Base-by-base conservation (phyloP, 1,139 yeast species). In the Blastobotrys indianensis region DNA sequence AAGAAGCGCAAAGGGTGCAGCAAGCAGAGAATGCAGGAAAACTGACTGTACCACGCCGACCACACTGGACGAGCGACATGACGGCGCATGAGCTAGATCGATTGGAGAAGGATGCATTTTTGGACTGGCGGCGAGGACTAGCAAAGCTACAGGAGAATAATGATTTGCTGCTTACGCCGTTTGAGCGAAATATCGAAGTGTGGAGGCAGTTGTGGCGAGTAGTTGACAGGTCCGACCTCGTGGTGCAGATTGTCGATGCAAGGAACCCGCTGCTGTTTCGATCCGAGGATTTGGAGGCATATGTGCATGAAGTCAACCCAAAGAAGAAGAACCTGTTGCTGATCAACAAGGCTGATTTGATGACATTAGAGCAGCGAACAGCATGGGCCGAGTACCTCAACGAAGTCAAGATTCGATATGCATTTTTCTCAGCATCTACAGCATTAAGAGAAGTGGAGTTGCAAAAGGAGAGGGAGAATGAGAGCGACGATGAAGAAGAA, bases 141-240 rank as follows among this genome's bases (percentile, higher is more conserved):
- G 98, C 98, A 0, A 68, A 75, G 39, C 73, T 94, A 50, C 94
- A 94, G 51, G 96, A 92, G 62, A 76, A 74, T 52, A 79, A 74
- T 37, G 96, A 92, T 63, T 72, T 94, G 57, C 71, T 90, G 52
- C 74, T 94, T 64, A 94, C 99, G 0, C 99, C 99, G 1, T 94
- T 92, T 63, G 99, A 94, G 69, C 79, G 98, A 67, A 94, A 94
- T 63, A 74, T 94, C 56, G 97, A 92, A 71, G 97, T 94, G 50
- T 94, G 99, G 99, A 81, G 94, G 64, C 99, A 94, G 67, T 72
- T 94, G 56, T 94, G 99, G 99, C 77, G 99, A 68, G 99, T 94
- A 44, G 87, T 90, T 13, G 99, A 94, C 65, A 77, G 98, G 62
- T 85, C 94, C 41, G 97, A 92, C 66, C 74, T 94, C 58, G 79